phyloP scores from a whole-genome alignment of 352 stramenopile genomes.

The Globisporangium solare region DNA sequence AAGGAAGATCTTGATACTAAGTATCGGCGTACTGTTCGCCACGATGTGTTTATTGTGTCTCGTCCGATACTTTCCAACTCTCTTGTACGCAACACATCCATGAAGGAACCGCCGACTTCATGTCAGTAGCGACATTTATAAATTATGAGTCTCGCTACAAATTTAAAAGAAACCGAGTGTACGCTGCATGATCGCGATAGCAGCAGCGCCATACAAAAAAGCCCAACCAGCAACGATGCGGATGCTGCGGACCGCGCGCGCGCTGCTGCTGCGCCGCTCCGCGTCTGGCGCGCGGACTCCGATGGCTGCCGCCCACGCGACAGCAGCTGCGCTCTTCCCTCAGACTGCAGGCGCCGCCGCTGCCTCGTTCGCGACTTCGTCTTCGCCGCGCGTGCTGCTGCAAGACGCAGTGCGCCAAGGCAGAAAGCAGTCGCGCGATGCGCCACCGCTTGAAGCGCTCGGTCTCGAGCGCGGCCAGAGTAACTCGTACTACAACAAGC shows the following conservation, averaged over 20 bases:
- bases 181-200: too few species aligned
- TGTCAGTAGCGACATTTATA: neutral
- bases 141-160: neutral
- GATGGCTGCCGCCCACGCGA: neutral
- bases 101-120: neutral
- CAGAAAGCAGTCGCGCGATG: neutral
- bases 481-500: constrained; percentile 43
- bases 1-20: constrained; percentile 2
- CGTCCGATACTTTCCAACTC: neutral
- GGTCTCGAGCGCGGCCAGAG: constrained; percentile 17
- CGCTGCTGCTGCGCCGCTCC: neutral
- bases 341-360: neutral
- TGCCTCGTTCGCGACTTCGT: constrained; percentile 4
- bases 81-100: too few species aligned
- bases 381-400: constrained; percentile 1
- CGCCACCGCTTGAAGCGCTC: constrained; percentile 5
- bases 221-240: neutral
- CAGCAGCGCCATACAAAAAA: neutral
- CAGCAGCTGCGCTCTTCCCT: neutral
- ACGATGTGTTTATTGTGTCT: neutral
- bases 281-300: too few species aligned
- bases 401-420: constrained; percentile 1
- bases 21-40: neutral
- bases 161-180: too few species aligned
- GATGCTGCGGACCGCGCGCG: neutral